Percentiles rank a stretch among this genome's conserved stretches.
Conservation (phyloP, 768 basidiomycete genomes). For the Tephrocybe rancida region DNA sequence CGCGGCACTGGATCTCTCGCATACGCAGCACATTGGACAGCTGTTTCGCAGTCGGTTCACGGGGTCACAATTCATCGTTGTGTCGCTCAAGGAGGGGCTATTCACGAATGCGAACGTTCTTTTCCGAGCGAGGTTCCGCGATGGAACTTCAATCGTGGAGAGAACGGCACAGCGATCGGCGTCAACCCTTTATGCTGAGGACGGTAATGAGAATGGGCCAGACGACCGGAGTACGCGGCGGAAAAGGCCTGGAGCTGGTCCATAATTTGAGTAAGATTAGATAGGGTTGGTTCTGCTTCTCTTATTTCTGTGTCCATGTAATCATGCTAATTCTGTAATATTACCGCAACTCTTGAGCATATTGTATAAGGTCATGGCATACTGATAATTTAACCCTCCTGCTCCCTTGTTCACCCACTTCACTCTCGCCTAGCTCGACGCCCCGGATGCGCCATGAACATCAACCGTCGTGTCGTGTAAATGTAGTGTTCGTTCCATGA, state of each 20-base stretch:
- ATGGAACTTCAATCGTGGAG: constrained; percentile 92
- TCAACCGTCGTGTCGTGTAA: too few relatives aligned
- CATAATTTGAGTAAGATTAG: constrained; percentile 7
- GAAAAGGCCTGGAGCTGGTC: constrained; percentile 29
- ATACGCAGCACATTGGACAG: constrained; percentile 96
- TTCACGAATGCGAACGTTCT: constrained; percentile 98
- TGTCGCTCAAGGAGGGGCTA: constrained; percentile 93
- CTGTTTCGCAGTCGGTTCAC: constrained; percentile 98
- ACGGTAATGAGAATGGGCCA: constrained; percentile 28
- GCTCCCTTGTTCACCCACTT: constrained; percentile 1
- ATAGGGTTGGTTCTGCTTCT: constrained; percentile 1
- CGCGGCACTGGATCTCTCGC: constrained; percentile 93
- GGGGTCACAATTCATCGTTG: constrained; percentile 97
- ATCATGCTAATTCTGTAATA: constrained; percentile 23
- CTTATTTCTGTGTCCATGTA: constrained; percentile 12
- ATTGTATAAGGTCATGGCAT: too few relatives aligned
- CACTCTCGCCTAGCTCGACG: too few relatives aligned
- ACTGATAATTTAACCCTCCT: not conserved
- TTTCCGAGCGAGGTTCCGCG: constrained; percentile 90
- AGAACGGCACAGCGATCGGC: constrained; percentile 69
- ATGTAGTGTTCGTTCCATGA: too few relatives aligned
- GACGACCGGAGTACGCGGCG: constrained; percentile 31
- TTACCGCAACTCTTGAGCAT: constrained; percentile 16
- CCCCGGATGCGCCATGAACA: too few relatives aligned
- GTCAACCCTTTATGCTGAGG: constrained; percentile 45